A percentile compares a stretch with the other conserved stretches of the same genome.
These are phyloP conservation scores for Fusarium concolor DNA, from an alignment of 2,329 filamentous ascomycete species.

Conservation along the genomic window DNA sequence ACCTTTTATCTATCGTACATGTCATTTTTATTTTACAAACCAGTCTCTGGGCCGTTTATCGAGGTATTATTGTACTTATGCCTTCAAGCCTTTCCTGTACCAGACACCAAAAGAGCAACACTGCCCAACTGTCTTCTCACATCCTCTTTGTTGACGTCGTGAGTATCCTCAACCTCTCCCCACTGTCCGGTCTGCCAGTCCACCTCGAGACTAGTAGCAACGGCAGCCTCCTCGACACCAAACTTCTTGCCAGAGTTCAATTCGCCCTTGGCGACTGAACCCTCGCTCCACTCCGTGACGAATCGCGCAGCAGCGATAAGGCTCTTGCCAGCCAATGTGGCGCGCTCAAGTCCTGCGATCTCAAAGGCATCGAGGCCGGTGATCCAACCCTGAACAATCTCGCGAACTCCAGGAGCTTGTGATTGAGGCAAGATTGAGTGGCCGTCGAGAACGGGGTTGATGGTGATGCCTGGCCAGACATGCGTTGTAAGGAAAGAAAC, in stretches of 20 bases:
- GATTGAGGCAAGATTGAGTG: slow-evolving; percentile 79
- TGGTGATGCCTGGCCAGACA: slow-evolving; percentile 86
- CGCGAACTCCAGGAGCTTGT: slow-evolving; percentile 79
- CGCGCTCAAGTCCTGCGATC: slow-evolving; percentile 87
- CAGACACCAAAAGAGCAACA: slow-evolving; percentile 82
- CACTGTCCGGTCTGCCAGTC: slow-evolving; percentile 90
- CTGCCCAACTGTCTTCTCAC: slow-evolving; percentile 88
- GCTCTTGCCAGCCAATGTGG: slow-evolving; percentile 86
- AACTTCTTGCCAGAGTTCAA: slow-evolving; percentile 60
- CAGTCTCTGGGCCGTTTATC: not conserved
- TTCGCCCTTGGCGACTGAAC: slow-evolving; percentile 65
- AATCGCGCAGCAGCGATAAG: slow-evolving; percentile 81
- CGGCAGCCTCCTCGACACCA: slow-evolving; percentile 84
- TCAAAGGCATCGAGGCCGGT: slow-evolving; percentile 79
- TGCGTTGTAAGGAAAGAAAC: slow-evolving; percentile 76
- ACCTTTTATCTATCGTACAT: slow-evolving; percentile 30
- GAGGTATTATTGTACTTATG: not conserved
- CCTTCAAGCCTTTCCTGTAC: slow-evolving; percentile 54
- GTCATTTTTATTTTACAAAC: slow-evolving; percentile 34
- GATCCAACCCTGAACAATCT: slow-evolving; percentile 84
- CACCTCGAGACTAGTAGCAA: slow-evolving; percentile 84
- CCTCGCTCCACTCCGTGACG: slow-evolving; percentile 88
- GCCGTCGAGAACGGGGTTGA: slow-evolving; percentile 82
- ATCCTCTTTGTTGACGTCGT: slow-evolving; percentile 96
- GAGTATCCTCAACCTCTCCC: slow-evolving; percentile 98